Conservation (phyloP, 148 eudicot species). For the Rhododendron ferrugineum region DNA sequence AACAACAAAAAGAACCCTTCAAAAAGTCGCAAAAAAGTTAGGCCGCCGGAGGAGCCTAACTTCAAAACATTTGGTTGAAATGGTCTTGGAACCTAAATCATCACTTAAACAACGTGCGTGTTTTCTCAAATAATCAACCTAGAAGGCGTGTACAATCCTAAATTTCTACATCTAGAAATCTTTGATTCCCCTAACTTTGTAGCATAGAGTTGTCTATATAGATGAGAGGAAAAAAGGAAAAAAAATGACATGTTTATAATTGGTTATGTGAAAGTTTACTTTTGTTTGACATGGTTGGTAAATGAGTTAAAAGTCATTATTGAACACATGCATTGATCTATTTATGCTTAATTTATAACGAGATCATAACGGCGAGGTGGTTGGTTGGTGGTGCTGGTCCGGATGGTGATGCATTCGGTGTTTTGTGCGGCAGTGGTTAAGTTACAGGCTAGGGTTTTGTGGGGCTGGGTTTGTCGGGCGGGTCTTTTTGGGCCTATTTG, state of each 20-base stretch:
- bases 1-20: background rate
- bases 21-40: too few relatives aligned
- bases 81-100: background rate
- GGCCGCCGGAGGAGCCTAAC: background rate
- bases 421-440: too few relatives aligned
- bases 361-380: background rate
- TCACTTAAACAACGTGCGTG: background rate
- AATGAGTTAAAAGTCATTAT: background rate
- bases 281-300: background rate
- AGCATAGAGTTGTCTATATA: background rate
- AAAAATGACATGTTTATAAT: background rate
- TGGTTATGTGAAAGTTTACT: background rate
- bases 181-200: background rate
- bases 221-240: background rate
- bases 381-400: too few relatives aligned
- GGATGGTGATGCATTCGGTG: too few relatives aligned
- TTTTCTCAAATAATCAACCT: background rate
- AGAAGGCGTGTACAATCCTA: background rate
- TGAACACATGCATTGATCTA: background rate
- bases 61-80: background rate
- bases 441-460: too few relatives aligned
- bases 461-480: too few relatives aligned
- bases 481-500: too few relatives aligned
- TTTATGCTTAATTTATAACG: background rate
- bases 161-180: background rate